Percentiles rank a stretch among this genome's conserved stretches.
Evolutionary conservation across 2,329 filamentous ascomycete genomes (phyloP).

Genomic region (Fusarium sororula): DNA sequence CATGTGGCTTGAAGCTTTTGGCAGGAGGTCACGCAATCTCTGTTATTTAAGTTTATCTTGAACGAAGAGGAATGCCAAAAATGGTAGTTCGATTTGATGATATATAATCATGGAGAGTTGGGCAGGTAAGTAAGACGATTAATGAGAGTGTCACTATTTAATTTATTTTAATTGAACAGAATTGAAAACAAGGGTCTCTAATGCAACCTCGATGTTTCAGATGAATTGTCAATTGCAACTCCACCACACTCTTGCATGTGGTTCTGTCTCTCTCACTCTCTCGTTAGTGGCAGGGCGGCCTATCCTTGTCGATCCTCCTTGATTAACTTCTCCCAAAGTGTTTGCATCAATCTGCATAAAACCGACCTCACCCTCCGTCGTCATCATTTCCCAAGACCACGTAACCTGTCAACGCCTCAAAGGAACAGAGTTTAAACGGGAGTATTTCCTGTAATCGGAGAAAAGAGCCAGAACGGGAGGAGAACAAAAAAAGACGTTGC

Average conservation of each 20-base stretch:
- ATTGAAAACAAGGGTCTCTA: conserved; percentile 6
- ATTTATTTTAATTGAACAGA: background rate
- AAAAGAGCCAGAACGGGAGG: background rate
- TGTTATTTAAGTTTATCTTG: background rate
- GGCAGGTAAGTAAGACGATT: background rate
- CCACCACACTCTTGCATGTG: background rate
- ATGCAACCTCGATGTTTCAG: conserved; percentile 19
- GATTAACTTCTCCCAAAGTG: background rate
- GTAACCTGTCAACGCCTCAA: background rate
- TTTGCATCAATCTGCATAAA: conserved; percentile 9
- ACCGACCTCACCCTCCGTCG: background rate
- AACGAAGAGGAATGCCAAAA: background rate
- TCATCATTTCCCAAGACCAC: background rate
- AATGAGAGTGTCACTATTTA: background rate
- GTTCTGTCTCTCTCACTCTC: background rate
- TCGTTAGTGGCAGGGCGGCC: background rate
- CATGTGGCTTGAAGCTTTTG: conserved; percentile 6
- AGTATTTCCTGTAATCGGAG: background rate
- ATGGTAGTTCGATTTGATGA: background rate
- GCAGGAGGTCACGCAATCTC: background rate
- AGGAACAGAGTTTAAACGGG: conserved; percentile 1
- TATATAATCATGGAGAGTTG: background rate
- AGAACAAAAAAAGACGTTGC: background rate
- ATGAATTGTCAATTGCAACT: conserved; percentile 15
- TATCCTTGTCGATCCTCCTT: conserved; percentile 15